These are phyloP conservation scores for Chaetothyriales sp. DNA, from an alignment of 2,329 filamentous ascomycete genomes.

Conservation along the genomic window DNA sequence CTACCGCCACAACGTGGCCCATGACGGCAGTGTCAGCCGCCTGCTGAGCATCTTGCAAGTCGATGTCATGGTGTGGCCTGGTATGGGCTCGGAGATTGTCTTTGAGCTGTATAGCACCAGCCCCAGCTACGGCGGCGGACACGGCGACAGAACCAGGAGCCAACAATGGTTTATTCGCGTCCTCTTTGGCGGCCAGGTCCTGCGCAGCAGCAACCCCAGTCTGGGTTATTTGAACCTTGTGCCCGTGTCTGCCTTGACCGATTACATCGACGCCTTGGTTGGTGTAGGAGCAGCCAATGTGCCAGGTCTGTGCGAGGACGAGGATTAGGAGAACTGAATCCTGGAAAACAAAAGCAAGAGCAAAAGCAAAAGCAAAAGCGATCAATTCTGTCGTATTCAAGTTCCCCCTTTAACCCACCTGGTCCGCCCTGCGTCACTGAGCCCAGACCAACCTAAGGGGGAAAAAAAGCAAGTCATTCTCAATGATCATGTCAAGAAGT, in stretches of 20 bases:
- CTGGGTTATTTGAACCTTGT: slow-evolving; percentile 60
- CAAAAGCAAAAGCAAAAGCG: no score
- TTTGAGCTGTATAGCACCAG: slow-evolving; percentile 53
- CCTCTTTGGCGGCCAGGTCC: slow-evolving; percentile 52
- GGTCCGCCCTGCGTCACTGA: no score
- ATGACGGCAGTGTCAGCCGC: slow-evolving; percentile 58
- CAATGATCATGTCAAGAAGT: no score
- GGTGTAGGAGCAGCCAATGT: slow-evolving; percentile 36
- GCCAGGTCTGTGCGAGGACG: slow-evolving; percentile 21
- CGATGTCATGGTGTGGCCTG: slow-evolving; percentile 67
- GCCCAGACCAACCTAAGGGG: no score
- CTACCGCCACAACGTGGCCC: slow-evolving; percentile 65
- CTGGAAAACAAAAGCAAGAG: no score
- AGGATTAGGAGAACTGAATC: no score
- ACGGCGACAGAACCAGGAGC: not conserved
- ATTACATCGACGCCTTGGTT: slow-evolving; percentile 57
- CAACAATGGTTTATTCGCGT: slow-evolving; percentile 44
- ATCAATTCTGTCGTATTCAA: no score
- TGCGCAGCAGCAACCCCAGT: slow-evolving; percentile 52
- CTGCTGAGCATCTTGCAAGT: slow-evolving; percentile 56
- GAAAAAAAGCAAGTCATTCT: no score
- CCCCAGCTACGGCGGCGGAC: slow-evolving; percentile 11
- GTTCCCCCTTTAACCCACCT: no score
- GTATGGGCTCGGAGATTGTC: slow-evolving; percentile 65
- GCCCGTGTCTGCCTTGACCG: slow-evolving; percentile 47